These are phyloP conservation scores for Hylodesmum podocarpum DNA, from an alignment of 306 rosid species.

Conservation along the genomic window DNA sequence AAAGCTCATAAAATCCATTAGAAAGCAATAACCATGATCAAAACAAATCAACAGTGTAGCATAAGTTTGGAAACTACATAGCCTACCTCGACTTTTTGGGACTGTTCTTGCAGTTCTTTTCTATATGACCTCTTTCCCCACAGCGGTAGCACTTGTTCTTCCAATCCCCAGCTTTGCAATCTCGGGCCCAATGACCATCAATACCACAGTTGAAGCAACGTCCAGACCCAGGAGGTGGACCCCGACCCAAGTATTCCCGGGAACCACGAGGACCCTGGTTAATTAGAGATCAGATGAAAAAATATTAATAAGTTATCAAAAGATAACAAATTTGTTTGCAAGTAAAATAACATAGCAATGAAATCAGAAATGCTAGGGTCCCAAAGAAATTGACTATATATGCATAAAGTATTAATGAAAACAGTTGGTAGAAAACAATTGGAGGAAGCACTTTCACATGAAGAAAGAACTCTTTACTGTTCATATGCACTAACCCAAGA, in stretches of 20 bases:
- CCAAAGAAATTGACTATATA: too few species aligned
- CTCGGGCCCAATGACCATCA: constrained; percentile 85
- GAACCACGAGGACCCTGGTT: constrained; percentile 61
- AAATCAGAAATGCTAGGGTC: too few species aligned
- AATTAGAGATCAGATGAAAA: neutral
- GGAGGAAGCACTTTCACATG: neutral
- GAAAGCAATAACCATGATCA: neutral
- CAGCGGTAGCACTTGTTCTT: constrained; percentile 78
- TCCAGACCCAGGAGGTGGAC: constrained; percentile 77
- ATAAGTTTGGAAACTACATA: neutral
- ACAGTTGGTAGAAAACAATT: too few species aligned
- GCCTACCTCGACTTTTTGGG: constrained; percentile 56
- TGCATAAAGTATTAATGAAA: too few species aligned
- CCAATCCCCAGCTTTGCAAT: constrained; percentile 80
- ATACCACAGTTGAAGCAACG: constrained; percentile 74
- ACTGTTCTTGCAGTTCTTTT: constrained; percentile 67
- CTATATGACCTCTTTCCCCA: constrained; percentile 79
- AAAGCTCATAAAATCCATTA: neutral
- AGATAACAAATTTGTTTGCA: too few species aligned
- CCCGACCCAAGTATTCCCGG: constrained; percentile 61
- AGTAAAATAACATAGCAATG: too few species aligned
- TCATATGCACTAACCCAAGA: neutral
- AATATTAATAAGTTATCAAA: neutral
- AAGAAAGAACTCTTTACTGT: neutral
- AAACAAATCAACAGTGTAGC: neutral